Evolutionary conservation across 257 asterid genomes (phyloP).

Genomic region (Nicotiana undulata): DNA sequence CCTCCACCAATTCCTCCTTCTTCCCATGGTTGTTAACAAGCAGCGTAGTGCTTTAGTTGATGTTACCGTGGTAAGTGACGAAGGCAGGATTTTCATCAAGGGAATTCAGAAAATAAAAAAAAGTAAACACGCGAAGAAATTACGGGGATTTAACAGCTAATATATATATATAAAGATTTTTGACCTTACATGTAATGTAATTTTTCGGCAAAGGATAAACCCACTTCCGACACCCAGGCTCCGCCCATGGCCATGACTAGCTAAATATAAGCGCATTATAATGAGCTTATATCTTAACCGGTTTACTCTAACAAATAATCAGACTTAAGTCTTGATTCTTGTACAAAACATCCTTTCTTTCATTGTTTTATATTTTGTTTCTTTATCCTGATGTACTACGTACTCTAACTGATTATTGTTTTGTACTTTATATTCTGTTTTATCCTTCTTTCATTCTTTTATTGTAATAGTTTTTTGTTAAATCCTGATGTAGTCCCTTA

Average conservation of each 20-base stretch:
- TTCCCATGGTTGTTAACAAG: neutral
- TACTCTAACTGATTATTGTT: no score
- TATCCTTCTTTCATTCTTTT: neutral
- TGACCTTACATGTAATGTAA: no score
- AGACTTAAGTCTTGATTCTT: neutral
- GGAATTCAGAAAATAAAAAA: no score
- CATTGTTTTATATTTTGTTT: neutral
- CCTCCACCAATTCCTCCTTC: conserved; percentile 9
- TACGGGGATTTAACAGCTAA: no score
- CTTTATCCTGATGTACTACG: no score
- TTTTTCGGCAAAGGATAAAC: no score
- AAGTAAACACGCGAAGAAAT: no score
- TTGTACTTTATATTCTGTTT: neutral
- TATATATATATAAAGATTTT: no score
- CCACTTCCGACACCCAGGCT: no score
- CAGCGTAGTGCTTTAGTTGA: no score
- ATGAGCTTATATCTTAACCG: neutral
- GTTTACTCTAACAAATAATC: neutral
- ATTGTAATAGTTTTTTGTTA: no score
- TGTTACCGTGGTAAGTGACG: neutral
- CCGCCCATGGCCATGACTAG: neutral
- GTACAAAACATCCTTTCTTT: neutral
- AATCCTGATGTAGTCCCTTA: neutral
- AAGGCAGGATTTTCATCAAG: no score
- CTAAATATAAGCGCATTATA: neutral